phyloP scores from a whole-genome alignment of 306 rosid genomes.

The Delonix regia region DNA sequence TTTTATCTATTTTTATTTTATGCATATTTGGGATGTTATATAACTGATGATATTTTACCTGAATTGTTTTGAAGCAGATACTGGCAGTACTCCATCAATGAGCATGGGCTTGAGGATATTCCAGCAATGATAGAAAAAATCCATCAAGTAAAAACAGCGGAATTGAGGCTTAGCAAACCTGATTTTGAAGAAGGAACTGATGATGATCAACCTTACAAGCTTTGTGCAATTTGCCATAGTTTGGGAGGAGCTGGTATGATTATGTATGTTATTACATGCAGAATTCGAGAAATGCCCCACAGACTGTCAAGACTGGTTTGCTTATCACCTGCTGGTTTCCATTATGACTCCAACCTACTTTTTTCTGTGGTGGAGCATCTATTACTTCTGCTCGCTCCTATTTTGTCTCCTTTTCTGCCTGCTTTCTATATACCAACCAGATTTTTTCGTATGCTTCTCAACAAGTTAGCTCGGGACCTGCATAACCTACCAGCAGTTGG shows the following conservation, averaged over 20 bases:
- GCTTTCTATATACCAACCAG: constrained; percentile 74
- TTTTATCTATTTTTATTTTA: background rate
- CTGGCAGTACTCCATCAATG: constrained; percentile 78
- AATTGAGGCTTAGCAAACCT: constrained; percentile 63
- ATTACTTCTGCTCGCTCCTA: constrained; percentile 52
- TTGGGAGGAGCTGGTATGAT: constrained; percentile 76
- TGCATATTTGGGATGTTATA: background rate
- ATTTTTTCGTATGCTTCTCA: constrained; percentile 75
- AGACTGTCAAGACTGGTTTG: constrained; percentile 69
- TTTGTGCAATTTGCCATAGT: constrained; percentile 75
- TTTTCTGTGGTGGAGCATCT: constrained; percentile 49
- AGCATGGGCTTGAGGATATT: constrained; percentile 71
- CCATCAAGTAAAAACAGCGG: constrained; percentile 63
- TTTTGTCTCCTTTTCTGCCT: constrained; percentile 58
- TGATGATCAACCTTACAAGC: constrained; percentile 64
- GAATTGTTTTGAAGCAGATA: constrained; percentile 49
- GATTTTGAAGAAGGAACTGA: constrained; percentile 51
- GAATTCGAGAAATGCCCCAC: constrained; percentile 65
- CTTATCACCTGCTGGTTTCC: constrained; percentile 80
- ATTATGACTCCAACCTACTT: constrained; percentile 52
- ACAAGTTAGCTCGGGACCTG: constrained; percentile 75
- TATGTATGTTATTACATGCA: constrained; percentile 62
- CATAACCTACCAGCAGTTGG: constrained; percentile 73
- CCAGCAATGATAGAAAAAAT: constrained; percentile 76
- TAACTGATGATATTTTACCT: background rate